A percentile compares a stretch with the other conserved stretches of the same genome.
These are phyloP conservation scores for Stagonosporopsis cucurbitacearum DNA, from an alignment of 2,329 filamentous ascomycete species.

Conservation along the genomic window DNA sequence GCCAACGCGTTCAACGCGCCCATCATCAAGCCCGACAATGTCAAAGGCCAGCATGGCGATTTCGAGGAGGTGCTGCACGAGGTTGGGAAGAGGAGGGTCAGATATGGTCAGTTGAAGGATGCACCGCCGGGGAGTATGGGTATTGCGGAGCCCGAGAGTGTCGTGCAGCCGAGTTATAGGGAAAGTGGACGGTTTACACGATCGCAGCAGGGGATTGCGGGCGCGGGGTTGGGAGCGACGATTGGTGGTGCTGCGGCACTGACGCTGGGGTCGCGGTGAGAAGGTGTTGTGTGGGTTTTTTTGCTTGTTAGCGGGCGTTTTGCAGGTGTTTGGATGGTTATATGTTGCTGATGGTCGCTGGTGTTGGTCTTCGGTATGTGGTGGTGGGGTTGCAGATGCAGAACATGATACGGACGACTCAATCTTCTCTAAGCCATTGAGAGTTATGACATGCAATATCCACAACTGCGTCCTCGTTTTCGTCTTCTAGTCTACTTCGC, in stretches of 20 bases:
- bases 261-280: conserved; percentile 6
- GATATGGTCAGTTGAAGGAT: conserved; percentile 28
- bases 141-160: conserved; percentile 26
- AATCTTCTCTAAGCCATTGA: no score
- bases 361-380: no score
- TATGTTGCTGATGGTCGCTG: no score
- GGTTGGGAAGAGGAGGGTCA: conserved; percentile 25
- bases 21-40: conserved; percentile 26
- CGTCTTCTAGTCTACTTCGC: conserved; percentile 5
- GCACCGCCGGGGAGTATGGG: conserved; percentile 31
- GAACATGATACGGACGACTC: no score
- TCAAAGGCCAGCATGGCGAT: conserved; percentile 28
- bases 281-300: background rate
- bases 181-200: conserved; percentile 8
- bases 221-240: conserved; percentile 8
- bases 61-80: conserved; percentile 31
- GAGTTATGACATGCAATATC: no score
- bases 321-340: background rate
- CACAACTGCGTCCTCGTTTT: conserved; percentile 6
- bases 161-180: conserved; percentile 13
- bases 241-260: conserved; percentile 24
- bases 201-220: conserved; percentile 5
- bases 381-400: no score
- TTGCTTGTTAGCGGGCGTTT: background rate
- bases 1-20: conserved; percentile 44